phyloP scores from a whole-genome alignment of 169 alveolate genomes.

The Plasmodium malariae region DNA sequence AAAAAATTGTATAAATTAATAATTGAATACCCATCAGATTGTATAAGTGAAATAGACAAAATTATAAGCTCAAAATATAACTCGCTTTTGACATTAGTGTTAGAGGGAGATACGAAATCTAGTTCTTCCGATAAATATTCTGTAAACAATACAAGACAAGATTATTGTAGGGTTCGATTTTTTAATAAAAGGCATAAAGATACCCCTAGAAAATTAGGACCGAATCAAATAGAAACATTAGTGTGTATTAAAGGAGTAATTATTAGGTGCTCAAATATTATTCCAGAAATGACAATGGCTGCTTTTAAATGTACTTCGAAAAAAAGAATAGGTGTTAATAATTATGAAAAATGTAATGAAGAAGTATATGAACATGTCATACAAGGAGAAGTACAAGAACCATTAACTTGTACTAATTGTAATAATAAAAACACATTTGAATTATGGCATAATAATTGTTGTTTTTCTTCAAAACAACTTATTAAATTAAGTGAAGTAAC shows the following conservation, averaged over 20 bases:
- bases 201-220: slow-evolving; percentile 85
- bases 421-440: slow-evolving; percentile 92
- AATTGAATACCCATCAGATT: slow-evolving; percentile 95
- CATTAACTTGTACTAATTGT: slow-evolving; percentile 94
- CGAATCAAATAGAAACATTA: slow-evolving; percentile 88
- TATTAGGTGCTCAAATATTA: slow-evolving; percentile 95
- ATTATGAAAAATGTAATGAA: slow-evolving; percentile 89
- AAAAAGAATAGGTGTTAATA: slow-evolving; percentile 84
- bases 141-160: slow-evolving; percentile 83
- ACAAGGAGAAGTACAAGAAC: slow-evolving; percentile 97
- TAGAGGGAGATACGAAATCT: slow-evolving; percentile 62
- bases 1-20: slow-evolving; percentile 89
- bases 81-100: slow-evolving; percentile 81
- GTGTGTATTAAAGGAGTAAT: slow-evolving; percentile 97
- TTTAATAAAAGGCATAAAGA: slow-evolving; percentile 82
- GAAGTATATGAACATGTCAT: slow-evolving; percentile 90
- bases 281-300: slow-evolving; percentile 99
- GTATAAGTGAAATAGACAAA: slow-evolving; percentile 94
- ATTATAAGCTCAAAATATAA: slow-evolving; percentile 89
- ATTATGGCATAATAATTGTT: slow-evolving; percentile 94
- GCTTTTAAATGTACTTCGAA: slow-evolving; percentile 96
- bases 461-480: slow-evolving; percentile 95
- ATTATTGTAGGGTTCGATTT: slow-evolving; percentile 85
- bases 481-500: slow-evolving; percentile 96
- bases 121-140: slow-evolving; percentile 63